A percentile compares a stretch with the other conserved stretches of the same genome.
Evolutionary conservation across 192 early-diverging fungal species (phyloP).

Genomic region (Dissophora ornata): DNA sequence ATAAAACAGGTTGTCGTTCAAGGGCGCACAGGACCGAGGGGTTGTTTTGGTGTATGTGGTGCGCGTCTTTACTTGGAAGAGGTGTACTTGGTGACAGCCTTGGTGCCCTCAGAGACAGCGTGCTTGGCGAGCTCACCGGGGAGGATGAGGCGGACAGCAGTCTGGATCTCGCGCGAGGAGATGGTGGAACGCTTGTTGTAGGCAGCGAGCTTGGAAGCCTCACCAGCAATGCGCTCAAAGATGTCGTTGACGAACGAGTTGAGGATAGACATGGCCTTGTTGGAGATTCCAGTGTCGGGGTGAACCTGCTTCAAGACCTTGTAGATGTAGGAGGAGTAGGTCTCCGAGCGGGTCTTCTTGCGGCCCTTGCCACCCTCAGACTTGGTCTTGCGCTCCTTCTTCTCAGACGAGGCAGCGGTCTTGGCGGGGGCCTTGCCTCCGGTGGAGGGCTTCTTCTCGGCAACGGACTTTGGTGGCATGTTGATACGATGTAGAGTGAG

Average conservation of each 20-base stretch:
- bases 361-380: constrained; percentile 71
- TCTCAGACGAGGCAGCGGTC: constrained; percentile 49
- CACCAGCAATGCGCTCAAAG: constrained; percentile 92
- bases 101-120: constrained; percentile 98
- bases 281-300: constrained; percentile 97
- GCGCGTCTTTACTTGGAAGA: constrained; percentile 71
- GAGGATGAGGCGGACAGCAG: constrained; percentile 73
- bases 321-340: constrained; percentile 97
- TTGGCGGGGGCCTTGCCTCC: constrained; percentile 65
- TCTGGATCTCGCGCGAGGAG: constrained; percentile 96
- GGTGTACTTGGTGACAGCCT: constrained; percentile 84
- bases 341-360: constrained; percentile 85
- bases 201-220: constrained; percentile 86
- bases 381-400: constrained; percentile 62
- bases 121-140: constrained; percentile 97
- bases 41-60: neutral
- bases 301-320: constrained; percentile 98
- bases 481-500: constrained; percentile 5
- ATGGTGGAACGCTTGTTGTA: constrained; percentile 98
- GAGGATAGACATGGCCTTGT: constrained; percentile 97
- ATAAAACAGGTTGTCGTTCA: constrained; percentile 50
- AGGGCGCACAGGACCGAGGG: constrained; percentile 11
- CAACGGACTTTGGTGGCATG: constrained; percentile 45
- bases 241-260: constrained; percentile 99
- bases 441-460: constrained; percentile 61